phyloP scores from a whole-genome alignment of 441 rosid species.

The Adansonia madagascariensis region DNA sequence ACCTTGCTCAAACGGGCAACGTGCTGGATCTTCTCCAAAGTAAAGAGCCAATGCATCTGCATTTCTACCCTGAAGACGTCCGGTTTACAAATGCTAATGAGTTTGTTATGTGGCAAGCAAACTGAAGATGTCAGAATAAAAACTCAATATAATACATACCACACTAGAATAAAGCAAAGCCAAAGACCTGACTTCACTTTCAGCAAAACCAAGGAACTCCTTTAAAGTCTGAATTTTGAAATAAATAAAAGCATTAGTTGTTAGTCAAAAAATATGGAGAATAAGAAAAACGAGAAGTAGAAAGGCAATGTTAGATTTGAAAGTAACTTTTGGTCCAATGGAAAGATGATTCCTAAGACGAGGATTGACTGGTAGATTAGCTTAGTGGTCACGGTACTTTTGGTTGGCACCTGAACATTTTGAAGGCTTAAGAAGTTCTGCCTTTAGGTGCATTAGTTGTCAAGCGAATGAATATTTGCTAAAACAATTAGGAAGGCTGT shows the following conservation, averaged over 20 bases:
- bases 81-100: slow-evolving; percentile 29
- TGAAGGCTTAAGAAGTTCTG: neutral
- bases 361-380: neutral
- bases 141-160: slow-evolving; percentile 42
- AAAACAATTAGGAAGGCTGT: slow-evolving; percentile 3
- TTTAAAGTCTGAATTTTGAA: slow-evolving; percentile 49
- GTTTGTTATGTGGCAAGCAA: slow-evolving; percentile 5
- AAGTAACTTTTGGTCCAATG: neutral
- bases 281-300: neutral
- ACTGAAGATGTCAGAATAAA: neutral
- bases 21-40: slow-evolving; percentile 81
- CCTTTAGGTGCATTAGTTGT: neutral
- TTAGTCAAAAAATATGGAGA: slow-evolving; percentile 3
- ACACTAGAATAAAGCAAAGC: slow-evolving; percentile 65
- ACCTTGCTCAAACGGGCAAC: slow-evolving; percentile 84
- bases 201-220: slow-evolving; percentile 68
- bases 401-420: neutral
- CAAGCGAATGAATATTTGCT: neutral
- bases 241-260: slow-evolving; percentile 28
- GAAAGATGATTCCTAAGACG: neutral
- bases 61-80: slow-evolving; percentile 63
- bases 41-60: slow-evolving; percentile 70
- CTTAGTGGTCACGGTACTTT: neutral
- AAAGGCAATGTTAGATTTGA: neutral
- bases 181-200: slow-evolving; percentile 69